Percentiles rank a stretch among this genome's conserved stretches.
Conservation (phyloP, 2,329 filamentous ascomycete species). For the Ophiosphaerella korrae region DNA sequence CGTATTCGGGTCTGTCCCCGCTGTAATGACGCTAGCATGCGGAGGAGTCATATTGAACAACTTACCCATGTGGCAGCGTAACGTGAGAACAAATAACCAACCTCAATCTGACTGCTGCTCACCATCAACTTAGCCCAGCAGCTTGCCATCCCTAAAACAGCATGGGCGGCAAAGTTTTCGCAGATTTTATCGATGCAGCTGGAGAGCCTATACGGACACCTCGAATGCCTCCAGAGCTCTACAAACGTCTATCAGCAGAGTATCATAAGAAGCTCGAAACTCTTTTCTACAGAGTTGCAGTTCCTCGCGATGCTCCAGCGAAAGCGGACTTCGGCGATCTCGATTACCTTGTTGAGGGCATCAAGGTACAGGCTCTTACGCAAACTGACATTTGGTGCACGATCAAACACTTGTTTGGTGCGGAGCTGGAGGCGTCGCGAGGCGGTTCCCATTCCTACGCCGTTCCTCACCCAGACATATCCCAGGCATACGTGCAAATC, state of each 20-base stretch:
- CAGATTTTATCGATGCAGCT: constrained; percentile 32
- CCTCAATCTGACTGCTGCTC: too few species aligned
- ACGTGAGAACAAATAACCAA: too few species aligned
- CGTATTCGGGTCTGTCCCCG: not conserved
- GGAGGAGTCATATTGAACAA: not conserved
- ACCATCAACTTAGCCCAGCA: too few species aligned
- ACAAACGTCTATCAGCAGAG: constrained; percentile 56
- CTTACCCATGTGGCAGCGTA: not conserved
- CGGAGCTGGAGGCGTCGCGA: constrained; percentile 38
- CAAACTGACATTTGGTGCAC: constrained; percentile 23
- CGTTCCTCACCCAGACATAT: constrained; percentile 48
- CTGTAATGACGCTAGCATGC: too few species aligned
- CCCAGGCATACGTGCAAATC: constrained; percentile 64
- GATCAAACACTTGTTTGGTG: constrained; percentile 54
- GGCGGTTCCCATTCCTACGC: constrained; percentile 53
- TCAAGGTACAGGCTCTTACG: constrained; percentile 14
- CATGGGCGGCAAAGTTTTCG: constrained; percentile 67
- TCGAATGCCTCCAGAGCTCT: constrained; percentile 66
- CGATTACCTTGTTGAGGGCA: constrained; percentile 65
- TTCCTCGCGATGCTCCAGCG: constrained; percentile 70
- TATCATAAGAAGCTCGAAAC: constrained; percentile 55
- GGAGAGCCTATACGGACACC: constrained; percentile 62
- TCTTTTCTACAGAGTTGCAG: constrained; percentile 61
- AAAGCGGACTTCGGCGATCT: constrained; percentile 75
- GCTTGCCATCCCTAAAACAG: not conserved